Evolutionary conservation across 192 early-diverging fungal genomes (phyloP).

Genomic region (Coemansia asiatica): DNA sequence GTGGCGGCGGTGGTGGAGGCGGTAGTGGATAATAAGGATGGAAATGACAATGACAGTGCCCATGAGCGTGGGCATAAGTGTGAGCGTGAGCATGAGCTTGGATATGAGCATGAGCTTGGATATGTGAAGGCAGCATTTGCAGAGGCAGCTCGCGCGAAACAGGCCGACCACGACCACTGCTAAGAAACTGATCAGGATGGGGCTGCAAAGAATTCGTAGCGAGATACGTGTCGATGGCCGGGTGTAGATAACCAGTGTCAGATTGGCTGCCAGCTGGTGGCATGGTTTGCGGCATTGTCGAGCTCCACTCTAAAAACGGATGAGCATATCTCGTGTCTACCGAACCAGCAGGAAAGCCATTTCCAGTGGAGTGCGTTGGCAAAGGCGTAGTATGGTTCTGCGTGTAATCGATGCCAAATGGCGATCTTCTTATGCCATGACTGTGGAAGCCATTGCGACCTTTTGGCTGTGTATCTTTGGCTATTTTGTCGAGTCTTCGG

Average conservation of each 20-base stretch:
- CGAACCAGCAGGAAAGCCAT: neutral
- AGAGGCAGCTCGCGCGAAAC: neutral
- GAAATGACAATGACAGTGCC: neutral
- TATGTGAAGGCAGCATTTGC: neutral
- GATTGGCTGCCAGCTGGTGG: neutral
- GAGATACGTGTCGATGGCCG: neutral
- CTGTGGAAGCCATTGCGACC: neutral
- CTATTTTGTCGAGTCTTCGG: neutral
- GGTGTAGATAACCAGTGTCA: neutral
- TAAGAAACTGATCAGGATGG: neutral
- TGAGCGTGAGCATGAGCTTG: neutral
- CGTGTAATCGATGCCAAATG: neutral
- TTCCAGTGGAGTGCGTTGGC: neutral
- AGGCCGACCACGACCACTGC: neutral
- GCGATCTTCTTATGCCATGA: neutral
- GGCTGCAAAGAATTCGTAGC: neutral
- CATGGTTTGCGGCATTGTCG: neutral
- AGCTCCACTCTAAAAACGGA: neutral
- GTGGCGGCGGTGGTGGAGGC: neutral
- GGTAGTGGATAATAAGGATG: neutral
- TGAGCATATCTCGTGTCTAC: neutral
- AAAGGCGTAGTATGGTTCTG: neutral
- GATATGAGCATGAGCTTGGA: too few species aligned
- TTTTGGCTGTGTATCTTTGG: neutral
- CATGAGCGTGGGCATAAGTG: neutral